These are phyloP conservation scores for Begonia peltatifolia DNA, from an alignment of 306 rosid genomes.

Conservation along the genomic window DNA sequence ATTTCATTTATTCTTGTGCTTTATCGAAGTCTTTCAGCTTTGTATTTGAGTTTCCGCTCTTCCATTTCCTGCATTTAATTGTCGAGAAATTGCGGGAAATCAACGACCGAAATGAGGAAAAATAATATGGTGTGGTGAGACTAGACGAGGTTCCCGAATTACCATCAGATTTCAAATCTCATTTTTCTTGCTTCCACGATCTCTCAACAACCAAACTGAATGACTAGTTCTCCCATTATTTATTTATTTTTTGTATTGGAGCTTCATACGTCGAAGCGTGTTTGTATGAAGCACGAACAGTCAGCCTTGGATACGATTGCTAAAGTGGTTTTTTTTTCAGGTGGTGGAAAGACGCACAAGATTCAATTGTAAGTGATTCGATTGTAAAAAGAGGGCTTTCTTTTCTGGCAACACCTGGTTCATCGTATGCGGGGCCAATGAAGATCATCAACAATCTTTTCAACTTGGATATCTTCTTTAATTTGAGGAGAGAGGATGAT, in stretches of 20 bases:
- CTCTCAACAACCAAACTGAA: slow-evolving; percentile 3
- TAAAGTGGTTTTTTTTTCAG: slow-evolving; percentile 33
- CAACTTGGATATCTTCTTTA: slow-evolving; percentile 69
- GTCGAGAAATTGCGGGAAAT: slow-evolving; percentile 3
- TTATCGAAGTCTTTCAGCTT: slow-evolving; percentile 19
- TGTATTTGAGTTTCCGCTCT: slow-evolving; percentile 1
- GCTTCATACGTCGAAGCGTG: not conserved
- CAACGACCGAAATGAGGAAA: slow-evolving; percentile 9
- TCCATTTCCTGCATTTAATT: slow-evolving; percentile 3
- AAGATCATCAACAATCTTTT: slow-evolving; percentile 80
- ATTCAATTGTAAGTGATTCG: slow-evolving; percentile 43
- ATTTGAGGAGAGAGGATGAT: slow-evolving; percentile 67
- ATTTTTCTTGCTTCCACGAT: slow-evolving; percentile 1
- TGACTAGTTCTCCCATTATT: not conserved
- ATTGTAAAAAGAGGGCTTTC: slow-evolving; percentile 46
- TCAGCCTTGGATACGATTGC: slow-evolving; percentile 3
- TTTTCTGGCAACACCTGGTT: slow-evolving; percentile 41
- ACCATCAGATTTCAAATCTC: not conserved
- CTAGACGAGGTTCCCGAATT: not conserved
- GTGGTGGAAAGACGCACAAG: slow-evolving; percentile 96
- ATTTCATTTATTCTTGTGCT: slow-evolving; percentile 4
- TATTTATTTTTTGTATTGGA: too few species aligned
- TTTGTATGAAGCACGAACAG: not conserved
- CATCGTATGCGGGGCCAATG: slow-evolving; percentile 70
- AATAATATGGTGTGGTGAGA: slow-evolving; percentile 2